Evolutionary conservation across 2,329 filamentous ascomycete genomes (phyloP), one percentile per base, ranked within the genome.

Genomic region (Diatrype stigma): DNA sequence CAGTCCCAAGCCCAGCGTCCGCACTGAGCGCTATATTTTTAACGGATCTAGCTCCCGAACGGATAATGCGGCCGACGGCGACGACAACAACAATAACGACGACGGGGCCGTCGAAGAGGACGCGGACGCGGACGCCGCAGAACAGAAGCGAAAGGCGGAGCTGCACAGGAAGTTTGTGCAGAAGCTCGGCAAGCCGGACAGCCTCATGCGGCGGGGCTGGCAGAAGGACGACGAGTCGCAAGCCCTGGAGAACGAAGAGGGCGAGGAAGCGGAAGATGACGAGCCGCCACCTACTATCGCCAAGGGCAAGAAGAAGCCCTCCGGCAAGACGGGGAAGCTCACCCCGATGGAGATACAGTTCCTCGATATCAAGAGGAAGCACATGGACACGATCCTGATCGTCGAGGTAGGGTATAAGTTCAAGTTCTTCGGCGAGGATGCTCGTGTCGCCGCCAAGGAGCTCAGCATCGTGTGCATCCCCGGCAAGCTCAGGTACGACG

Each of bases 331-430:
- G 2, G 79, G 79, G 49, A 96, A 96, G 67, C 80, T 99, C 53
- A 99, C 94, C 0, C 94, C 94, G 0, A 88, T 99, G 85, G 92
- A 97, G 68, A 81, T 88, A 38, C 94, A 97, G 63, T 88, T 96
- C 51, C 78, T 99, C 6, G 92, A 96, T 17, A 96, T 99, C 69
- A 99, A 99, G 73, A 80, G 85, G 53, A 89, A 93, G 60, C 86
- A 97, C 66, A 80, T 90, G 73, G 94, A 97, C 65, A 94, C 93
- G 0, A 63, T 99, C 19, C 77, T 99, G 49, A 88, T 97, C 12
- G 85, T 97, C 48, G 93, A 99, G 67, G 94, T 97, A 8, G 94
- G 94, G 47, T 99, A 99, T 73, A 99, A 99, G 67, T 99, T 96
- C 71, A 86, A 89, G 32, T 96, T 99, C 73, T 96, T 96, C 65